Evolutionary conservation across 2,329 filamentous ascomycete genomes (phyloP), one percentile per base, ranked within the genome.

Genomic region (Westerdykella ornata): DNA sequence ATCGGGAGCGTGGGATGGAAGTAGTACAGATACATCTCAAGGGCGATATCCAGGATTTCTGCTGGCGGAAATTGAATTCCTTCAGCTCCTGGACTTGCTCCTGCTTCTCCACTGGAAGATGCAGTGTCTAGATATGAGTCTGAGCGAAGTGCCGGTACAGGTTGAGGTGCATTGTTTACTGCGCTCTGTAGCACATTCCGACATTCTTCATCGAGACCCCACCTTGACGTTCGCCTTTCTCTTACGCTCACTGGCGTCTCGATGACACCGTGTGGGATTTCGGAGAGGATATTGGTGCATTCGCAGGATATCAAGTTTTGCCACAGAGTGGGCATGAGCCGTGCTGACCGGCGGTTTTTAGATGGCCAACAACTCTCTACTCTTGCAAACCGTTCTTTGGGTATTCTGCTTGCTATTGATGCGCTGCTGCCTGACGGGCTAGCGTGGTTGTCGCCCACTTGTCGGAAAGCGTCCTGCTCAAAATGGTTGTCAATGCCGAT

Each of bases 1-100:
- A 76, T 74, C 1, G 73, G 73, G 28, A 75, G 64, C 3, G 73
- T 68, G 1, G 72, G 71, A 41, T 76, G 72, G 43, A 76, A 76
- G 28, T 72, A 71, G 36, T 73, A 72, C 44, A 76, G 73, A 48
- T 73, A 76, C 40, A 75, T 67, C 50, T 76, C 73, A 15, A 77
- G 53, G 7, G 72, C 71, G 53, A 76, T 75, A 43, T 76, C 73
- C 9, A 77, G 57, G 6, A 76, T 71, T 47, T 76, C 73, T 3
- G 72, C 70, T 2, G 73, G 72, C 28, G 74, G 52, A 67, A 76
- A 54, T 48, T 63, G 44, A 52, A 63, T 29, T 51, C 57, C 50
- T 35, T 61, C 51, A 32, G 55, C 37, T 32, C 56, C 44, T 34
- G 60, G 49, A 42, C 60, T 55, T 28, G 49, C 46, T 39, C 48